Conservation (phyloP, 139 green algal species). For the Picochlorum sp. region DNA sequence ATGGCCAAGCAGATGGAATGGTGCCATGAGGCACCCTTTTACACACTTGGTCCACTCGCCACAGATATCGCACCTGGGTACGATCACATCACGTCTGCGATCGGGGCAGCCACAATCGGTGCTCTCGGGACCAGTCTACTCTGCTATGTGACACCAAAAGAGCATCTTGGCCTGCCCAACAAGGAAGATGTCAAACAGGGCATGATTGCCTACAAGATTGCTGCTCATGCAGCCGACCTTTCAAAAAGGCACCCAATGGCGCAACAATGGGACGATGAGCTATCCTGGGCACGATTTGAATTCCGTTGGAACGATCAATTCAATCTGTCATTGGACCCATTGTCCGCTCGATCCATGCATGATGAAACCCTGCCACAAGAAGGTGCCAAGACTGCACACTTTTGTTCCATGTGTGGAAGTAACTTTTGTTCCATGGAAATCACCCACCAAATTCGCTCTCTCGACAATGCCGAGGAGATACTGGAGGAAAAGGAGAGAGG, state of each 20-base stretch:
- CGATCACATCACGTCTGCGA: slow-evolving; percentile 96
- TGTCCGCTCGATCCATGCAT: slow-evolving; percentile 72
- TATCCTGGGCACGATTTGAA: slow-evolving; percentile 89
- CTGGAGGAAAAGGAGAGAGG: slow-evolving; percentile 28
- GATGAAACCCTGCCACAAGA: slow-evolving; percentile 82
- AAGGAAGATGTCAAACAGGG: slow-evolving; percentile 81
- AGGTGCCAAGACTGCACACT: slow-evolving; percentile 51
- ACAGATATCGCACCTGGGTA: slow-evolving; percentile 95
- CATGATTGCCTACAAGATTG: slow-evolving; percentile 98
- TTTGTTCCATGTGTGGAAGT: slow-evolving; percentile 84
- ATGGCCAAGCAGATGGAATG: slow-evolving; percentile 76
- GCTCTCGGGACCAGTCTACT: slow-evolving; percentile 83
- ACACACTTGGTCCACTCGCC: slow-evolving; percentile 91
- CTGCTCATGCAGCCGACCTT: slow-evolving; percentile 89
- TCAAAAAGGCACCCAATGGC: slow-evolving; percentile 87
- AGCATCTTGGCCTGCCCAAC: slow-evolving; percentile 93
- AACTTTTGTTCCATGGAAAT: slow-evolving; percentile 90
- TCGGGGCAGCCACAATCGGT: slow-evolving; percentile 91
- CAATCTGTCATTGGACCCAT: slow-evolving; percentile 84
- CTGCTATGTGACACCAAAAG: slow-evolving; percentile 98
- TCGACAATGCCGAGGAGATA: slow-evolving; percentile 7
- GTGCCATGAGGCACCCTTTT: slow-evolving; percentile 93
- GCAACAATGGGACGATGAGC: slow-evolving; percentile 74
- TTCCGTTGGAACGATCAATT: slow-evolving; percentile 97
- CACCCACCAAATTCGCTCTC: slow-evolving; percentile 51